Evolutionary conservation across 2,329 filamentous ascomycete genomes (phyloP).

Genomic region (Clonostachys rosea): DNA sequence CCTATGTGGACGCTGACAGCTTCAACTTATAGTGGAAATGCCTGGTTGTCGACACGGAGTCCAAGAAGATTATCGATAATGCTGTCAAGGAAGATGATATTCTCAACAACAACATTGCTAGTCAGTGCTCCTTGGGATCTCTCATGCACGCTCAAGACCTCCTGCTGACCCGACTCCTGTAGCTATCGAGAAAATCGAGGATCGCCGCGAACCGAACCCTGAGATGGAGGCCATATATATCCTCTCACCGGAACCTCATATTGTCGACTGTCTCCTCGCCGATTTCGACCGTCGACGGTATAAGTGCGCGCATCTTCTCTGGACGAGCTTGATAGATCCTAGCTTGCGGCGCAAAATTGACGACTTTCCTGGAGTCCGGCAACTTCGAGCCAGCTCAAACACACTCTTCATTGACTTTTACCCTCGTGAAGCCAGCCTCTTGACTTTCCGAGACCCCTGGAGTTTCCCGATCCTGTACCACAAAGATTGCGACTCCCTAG

Average conservation of each 20-base stretch:
- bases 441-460: conserved; percentile 92
- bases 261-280: conserved; percentile 89
- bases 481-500: conserved; percentile 79
- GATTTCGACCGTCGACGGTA: conserved; percentile 87
- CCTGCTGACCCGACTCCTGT: conserved; percentile 8
- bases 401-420: conserved; percentile 86
- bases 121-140: conserved; percentile 35
- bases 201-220: conserved; percentile 74
- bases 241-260: conserved; percentile 77
- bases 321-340: conserved; percentile 73
- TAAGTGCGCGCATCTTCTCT: conserved; percentile 73
- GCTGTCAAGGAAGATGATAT: conserved; percentile 94
- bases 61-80: conserved; percentile 84
- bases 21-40: conserved; percentile 80
- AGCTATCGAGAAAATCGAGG: conserved; percentile 95
- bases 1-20: neutral
- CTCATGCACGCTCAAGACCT: neutral
- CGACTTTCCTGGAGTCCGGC: conserved; percentile 60
- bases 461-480: conserved; percentile 94
- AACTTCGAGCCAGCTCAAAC: conserved; percentile 75
- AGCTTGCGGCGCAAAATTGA: conserved; percentile 71
- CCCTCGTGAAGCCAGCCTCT: conserved; percentile 83
- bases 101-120: conserved; percentile 92
- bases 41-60: conserved; percentile 79
- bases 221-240: conserved; percentile 96